Evolutionary conservation across 148 eudicot species (phyloP), one percentile per base, ranked within the genome.

Genomic region (Chenopodium quinoa): DNA sequence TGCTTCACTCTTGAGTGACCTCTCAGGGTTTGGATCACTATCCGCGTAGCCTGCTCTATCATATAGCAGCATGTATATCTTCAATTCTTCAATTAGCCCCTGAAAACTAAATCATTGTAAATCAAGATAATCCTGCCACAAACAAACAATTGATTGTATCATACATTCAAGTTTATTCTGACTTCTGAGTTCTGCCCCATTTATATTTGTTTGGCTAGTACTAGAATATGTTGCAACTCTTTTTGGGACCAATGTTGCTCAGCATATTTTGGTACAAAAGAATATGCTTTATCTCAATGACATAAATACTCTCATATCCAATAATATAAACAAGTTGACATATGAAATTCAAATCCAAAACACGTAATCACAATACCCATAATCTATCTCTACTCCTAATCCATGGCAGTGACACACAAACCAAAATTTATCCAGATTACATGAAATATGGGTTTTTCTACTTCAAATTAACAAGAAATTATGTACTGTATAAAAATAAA

Each of bases 41-140:
- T 91, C 94, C 27, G 89, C 94, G 80, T 91, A 91, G 22, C 94
- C 94, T 0, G 94, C 90, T 87, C 94, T 80, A 82, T 91, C 94
- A 75, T 86, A 90, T 20, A 87, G 76, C 80, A 91, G 72, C 77
- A 91, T 87, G 80, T 87, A 89, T 81, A 91, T 87, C 80, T 84
- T 85, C 80, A 87, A 80, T 72, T 81, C 86, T 47, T 88, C 84
- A 70, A 90, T 80, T 29, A 91, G 82, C 62, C 84, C 92, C 94
- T 91, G 92, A 34, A 87, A 82, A 78, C 86, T 81, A 73, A 76
- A 82, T 62, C 76, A 83, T 25, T 84, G 82, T 82, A 81, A 83
- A 86, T 83, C 86, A 86, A 86, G 56, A 80, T 63, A 60, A 70
- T 82, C 69, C 62, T 71, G 37, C 44, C 78, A 48, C 70, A 52